Base-by-base conservation (phyloP, 2,329 filamentous ascomycete species). In the Aspergillus japonicus region DNA sequence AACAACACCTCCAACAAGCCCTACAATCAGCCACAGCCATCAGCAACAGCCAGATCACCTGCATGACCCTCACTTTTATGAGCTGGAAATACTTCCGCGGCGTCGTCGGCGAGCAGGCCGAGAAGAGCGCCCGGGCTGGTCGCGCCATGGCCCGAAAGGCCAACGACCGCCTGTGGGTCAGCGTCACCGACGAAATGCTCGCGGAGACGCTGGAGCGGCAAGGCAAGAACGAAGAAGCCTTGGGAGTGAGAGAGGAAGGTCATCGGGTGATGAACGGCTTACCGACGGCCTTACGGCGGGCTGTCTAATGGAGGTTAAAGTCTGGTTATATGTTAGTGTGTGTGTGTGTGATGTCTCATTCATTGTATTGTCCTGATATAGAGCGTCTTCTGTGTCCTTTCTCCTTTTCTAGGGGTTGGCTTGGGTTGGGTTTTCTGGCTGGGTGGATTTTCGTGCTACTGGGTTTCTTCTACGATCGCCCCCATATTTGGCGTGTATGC, bases 11-110 rank as follows among this genome's bases (percentile, higher is more conserved):
- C 56, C 87, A 91, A 62, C 82, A 83, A 44, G 89, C 92, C 2
- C 83, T 96, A 47, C 83, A 84, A 44, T 85, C 87, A 2, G 88
- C 90, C 12, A 88, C 89, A 64, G 80, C 81, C 7, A 87, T 89
- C 8, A 82, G 82, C 57, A 96, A 96, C 72, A 86, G 86, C 31
- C 90, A 96, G 64, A 89, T 93, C 56, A 83, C 92, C n/a, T 88
- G 88, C 51, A 89, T 97, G 64, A 88, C 89, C 5, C 85, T 97
- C 60, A 92, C 88, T 66, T 88, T 95, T 64, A 96, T 97, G 89
- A 89, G 90, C 55, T 87, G 85, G 69, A 85, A 87, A 54, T 89
- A 96, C 69, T 97, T 93, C 74, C 88, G 89, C 50, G 89, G 89
- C 60, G 89, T 93, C 14, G 86, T 96, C 4, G 92, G 92, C 53